phyloP scores from a whole-genome alignment of 495 filamentous ascomycete species.

The Penicillium daleae region DNA sequence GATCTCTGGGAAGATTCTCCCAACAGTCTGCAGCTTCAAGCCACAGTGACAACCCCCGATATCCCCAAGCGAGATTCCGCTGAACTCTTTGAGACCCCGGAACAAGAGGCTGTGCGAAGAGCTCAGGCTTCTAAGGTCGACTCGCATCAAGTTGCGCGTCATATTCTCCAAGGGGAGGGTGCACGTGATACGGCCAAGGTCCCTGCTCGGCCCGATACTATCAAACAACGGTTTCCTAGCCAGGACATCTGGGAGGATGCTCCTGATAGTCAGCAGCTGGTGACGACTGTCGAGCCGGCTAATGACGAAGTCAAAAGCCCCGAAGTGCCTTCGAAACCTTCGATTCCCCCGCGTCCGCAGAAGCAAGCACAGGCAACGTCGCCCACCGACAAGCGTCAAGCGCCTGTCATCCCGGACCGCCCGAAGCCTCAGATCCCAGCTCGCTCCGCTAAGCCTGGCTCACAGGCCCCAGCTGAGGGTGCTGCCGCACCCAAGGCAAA shows the following conservation, averaged over 20 bases:
- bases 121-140: constrained; percentile 51
- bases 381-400: constrained; percentile 51
- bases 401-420: constrained; percentile 64
- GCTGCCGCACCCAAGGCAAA: constrained; percentile 59
- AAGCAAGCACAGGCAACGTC: constrained; percentile 46
- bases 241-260: constrained; percentile 96
- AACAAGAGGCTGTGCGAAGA: constrained; percentile 58
- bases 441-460: constrained; percentile 63
- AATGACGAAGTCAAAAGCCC: constrained; percentile 51
- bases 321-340: constrained; percentile 44
- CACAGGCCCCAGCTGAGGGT: constrained; percentile 41
- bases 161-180: constrained; percentile 40
- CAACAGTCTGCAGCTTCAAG: constrained; percentile 77
- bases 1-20: constrained; percentile 98
- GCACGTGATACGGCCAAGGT: constrained; percentile 41
- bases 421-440: constrained; percentile 81
- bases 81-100: constrained; percentile 56
- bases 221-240: constrained; percentile 84
- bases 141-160: constrained; percentile 48
- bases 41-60: constrained; percentile 85
- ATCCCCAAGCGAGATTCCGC: constrained; percentile 33
- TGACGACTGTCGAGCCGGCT: constrained; percentile 75
- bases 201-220: constrained; percentile 48
- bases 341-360: constrained; percentile 48
- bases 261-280: constrained; percentile 78